These are phyloP conservation scores for Ascobolus immersus DNA, from an alignment of 495 filamentous ascomycete genomes.

Conservation along the genomic window DNA sequence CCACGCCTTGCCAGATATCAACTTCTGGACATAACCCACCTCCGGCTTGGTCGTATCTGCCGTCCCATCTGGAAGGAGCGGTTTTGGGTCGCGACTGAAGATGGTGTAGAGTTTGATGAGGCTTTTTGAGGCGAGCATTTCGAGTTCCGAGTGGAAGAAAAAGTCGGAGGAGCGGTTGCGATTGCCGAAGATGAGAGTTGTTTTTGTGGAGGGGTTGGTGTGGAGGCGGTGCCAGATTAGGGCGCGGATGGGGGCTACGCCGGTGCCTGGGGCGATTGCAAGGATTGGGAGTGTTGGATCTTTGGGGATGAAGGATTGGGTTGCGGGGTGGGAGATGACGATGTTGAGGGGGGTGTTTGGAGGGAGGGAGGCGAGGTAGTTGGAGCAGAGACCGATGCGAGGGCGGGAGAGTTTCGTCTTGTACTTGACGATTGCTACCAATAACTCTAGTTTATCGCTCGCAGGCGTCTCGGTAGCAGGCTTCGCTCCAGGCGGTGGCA, in stretches of 20 bases:
- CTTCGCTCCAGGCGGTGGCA: neutral
- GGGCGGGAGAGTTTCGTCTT: conserved; percentile 65
- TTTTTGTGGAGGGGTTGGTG: neutral
- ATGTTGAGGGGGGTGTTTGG: conserved; percentile 32
- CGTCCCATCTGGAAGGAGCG: too few relatives aligned
- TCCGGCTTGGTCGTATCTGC: too few relatives aligned
- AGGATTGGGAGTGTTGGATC: conserved; percentile 34
- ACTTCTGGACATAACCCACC: conserved; percentile 79
- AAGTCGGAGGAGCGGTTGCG: conserved; percentile 49
- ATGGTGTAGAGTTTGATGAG: conserved; percentile 36
- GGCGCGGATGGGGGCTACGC: conserved; percentile 65
- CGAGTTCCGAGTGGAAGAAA: conserved; percentile 61
- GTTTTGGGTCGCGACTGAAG: conserved; percentile 66
- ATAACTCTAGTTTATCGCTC: conserved; percentile 36
- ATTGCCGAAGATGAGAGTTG: conserved; percentile 48
- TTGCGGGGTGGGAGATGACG: conserved; percentile 19
- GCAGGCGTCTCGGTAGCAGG: neutral
- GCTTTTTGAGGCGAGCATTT: conserved; percentile 14
- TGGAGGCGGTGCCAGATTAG: conserved; percentile 41
- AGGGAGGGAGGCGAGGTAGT: conserved; percentile 44
- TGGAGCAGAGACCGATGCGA: conserved; percentile 69
- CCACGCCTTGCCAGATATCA: conserved; percentile 35
- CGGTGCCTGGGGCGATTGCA: conserved; percentile 72
- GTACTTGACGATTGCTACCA: conserved; percentile 83
- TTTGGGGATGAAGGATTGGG: conserved; percentile 4